These are phyloP conservation scores for Chaetomiaceae sp. DNA, from an alignment of 2,329 filamentous ascomycete species.

Conservation along the genomic window DNA sequence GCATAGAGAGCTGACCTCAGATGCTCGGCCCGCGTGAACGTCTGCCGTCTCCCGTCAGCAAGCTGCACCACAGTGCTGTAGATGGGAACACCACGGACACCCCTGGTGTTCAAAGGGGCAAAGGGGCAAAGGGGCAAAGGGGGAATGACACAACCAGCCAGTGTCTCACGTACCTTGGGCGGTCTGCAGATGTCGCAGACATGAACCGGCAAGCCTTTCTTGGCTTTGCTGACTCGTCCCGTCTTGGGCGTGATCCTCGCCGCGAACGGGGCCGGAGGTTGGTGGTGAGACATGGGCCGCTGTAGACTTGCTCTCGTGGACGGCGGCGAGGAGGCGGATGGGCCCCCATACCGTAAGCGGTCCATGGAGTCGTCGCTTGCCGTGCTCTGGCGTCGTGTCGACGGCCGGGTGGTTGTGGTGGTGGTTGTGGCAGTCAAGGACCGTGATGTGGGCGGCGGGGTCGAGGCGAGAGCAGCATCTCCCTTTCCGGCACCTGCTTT, in stretches of 20 bases:
- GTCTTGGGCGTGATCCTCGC: conserved; percentile 53
- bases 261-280: conserved; percentile 31
- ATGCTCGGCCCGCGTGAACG: conserved; percentile 57
- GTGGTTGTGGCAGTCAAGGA: conserved; percentile 25
- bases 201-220: conserved; percentile 55
- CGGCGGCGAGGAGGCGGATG: conserved; percentile 28
- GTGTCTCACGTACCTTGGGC: conserved; percentile 38
- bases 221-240: conserved; percentile 50
- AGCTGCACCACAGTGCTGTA: too few species aligned
- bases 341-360: conserved; percentile 32
- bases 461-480: conserved; percentile 11
- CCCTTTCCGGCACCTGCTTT: conserved; percentile 4
- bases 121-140: neutral
- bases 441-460: conserved; percentile 22
- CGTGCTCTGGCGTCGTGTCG: conserved; percentile 37
- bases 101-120: too few species aligned
- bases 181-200: conserved; percentile 47
- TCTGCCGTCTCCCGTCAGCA: conserved; percentile 35
- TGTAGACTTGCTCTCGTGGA: conserved; percentile 31
- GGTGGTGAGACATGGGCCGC: conserved; percentile 36
- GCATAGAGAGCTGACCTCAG: conserved; percentile 40
- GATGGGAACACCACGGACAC: too few species aligned
- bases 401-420: conserved; percentile 27
- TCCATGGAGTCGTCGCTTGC: conserved; percentile 47
- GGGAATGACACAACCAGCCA: neutral